A percentile compares a stretch with the other conserved stretches of the same genome.
phyloP scores from a whole-genome alignment of 768 basidiomycete genomes.

The Pisolithus tinctorius region DNA sequence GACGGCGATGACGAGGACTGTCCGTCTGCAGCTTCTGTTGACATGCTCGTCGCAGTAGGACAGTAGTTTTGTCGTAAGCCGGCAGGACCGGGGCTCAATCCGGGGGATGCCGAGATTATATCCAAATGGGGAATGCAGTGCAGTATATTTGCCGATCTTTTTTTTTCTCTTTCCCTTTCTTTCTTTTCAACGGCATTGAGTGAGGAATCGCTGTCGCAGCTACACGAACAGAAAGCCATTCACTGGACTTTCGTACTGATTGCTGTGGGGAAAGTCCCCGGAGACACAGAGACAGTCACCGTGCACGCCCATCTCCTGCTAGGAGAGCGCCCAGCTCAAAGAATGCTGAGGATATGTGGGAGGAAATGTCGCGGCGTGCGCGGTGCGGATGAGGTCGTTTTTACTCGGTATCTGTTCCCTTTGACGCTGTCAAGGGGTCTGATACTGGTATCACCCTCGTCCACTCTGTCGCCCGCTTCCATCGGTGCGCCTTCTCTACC shows the following conservation, averaged over 20 bases:
- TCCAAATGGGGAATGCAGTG: neutral
- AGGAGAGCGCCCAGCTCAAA: constrained; percentile 75
- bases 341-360: constrained; percentile 45
- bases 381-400: constrained; percentile 42
- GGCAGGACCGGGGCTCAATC: too few species aligned
- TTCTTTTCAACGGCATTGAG: constrained; percentile 39
- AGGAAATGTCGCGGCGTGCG: constrained; percentile 28
- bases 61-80: too few species aligned
- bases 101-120: neutral
- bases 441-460: constrained; percentile 33
- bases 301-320: constrained; percentile 38
- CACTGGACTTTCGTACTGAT: constrained; percentile 32
- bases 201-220: constrained; percentile 86
- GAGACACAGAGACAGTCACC: constrained; percentile 58
- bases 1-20: constrained; percentile 1
- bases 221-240: constrained; percentile 54
- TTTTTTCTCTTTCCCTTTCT: constrained; percentile 25
- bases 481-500: constrained; percentile 18
- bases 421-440: constrained; percentile 5
- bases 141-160: neutral
- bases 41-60: too few species aligned
- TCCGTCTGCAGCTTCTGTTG: neutral
- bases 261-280: constrained; percentile 95
- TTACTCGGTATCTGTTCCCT: constrained; percentile 23
- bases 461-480: constrained; percentile 51